Percentiles rank a stretch among this genome's conserved stretches.
phyloP scores from a whole-genome alignment of 805 yeast genomes.

The Ogataea nonfermentans region DNA sequence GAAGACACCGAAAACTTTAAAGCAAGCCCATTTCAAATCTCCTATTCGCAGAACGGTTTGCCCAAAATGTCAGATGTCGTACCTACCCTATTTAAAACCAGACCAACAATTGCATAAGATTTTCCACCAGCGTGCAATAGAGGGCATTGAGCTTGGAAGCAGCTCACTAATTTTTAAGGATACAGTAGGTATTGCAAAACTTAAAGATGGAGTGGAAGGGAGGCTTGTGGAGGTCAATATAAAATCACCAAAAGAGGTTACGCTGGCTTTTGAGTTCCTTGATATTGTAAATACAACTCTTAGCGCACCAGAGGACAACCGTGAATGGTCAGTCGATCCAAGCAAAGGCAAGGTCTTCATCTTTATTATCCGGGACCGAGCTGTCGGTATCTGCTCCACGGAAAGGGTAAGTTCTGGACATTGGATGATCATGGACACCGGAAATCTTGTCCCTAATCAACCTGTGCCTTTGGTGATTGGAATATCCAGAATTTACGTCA shows the following conservation, averaged over 20 bases:
- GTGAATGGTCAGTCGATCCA: slow-evolving; percentile 23
- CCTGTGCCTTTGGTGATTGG: slow-evolving; percentile 42
- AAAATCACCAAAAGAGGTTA: slow-evolving; percentile 31
- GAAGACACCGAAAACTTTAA: not conserved
- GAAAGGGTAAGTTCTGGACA: slow-evolving; percentile 46
- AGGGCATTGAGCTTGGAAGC: slow-evolving; percentile 19
- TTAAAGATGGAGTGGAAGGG: slow-evolving; percentile 11
- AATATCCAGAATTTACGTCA: slow-evolving; percentile 49
- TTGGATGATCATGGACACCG: slow-evolving; percentile 61
- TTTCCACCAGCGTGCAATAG: slow-evolving; percentile 48
- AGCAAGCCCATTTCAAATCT: slow-evolving; percentile 23
- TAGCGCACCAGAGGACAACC: slow-evolving; percentile 47
- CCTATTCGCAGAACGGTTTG: slow-evolving; percentile 36
- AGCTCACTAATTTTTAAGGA: slow-evolving; percentile 9
- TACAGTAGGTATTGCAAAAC: slow-evolving; percentile 4
- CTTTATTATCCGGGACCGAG: slow-evolving; percentile 40
- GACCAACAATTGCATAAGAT: slow-evolving; percentile 49
- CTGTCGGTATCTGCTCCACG: slow-evolving; percentile 56
- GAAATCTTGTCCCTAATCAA: slow-evolving; percentile 47
- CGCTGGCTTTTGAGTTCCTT: slow-evolving; percentile 41
- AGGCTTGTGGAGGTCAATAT: slow-evolving; percentile 38
- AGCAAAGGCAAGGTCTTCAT: slow-evolving; percentile 48
- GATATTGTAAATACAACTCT: slow-evolving; percentile 57
- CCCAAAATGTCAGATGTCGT: slow-evolving; percentile 53
- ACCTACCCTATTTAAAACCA: slow-evolving; percentile 36